Base-by-base conservation (phyloP, 345 rosid genomes). In the Turritis glabra region DNA sequence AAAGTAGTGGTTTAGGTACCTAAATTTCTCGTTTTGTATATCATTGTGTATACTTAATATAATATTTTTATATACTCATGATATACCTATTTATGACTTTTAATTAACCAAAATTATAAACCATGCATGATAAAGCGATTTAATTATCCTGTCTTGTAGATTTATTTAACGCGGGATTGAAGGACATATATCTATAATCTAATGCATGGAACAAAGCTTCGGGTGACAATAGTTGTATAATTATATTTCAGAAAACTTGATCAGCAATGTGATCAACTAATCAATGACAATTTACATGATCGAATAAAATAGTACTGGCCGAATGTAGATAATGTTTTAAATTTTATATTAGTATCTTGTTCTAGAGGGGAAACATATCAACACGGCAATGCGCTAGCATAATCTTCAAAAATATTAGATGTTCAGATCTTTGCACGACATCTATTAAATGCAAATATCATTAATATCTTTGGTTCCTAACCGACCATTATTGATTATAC, bases 201-300 rank as follows among this genome's bases (percentile, higher is more conserved):
- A n/a, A n/a, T n/a, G n/a, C n/a, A n/a, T n/a, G n/a, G n/a, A n/a
- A n/a, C n/a, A n/a, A n/a, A n/a, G n/a, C n/a, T n/a, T n/a, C n/a
- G n/a, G n/a, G n/a, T n/a, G n/a, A n/a, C n/a, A n/a, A n/a, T 15
- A n/a, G 19, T 5, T 43, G 19, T 15, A 43, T 15, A 38, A 38
- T 2, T 72, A 73, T 9, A 26, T 63, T 41, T 30, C 1, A 5
- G 37, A 62, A 63, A 37, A 26, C 22, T 58, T 59, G 18, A 21
- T 41, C 15, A 35, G 35, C 37, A 30, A 17, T 17, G 14, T 23
- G 30, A 35, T 67, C 51, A 67, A 37, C 54, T 29, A 32, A 54
- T 64, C 57, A 73, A n/a, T n/a, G n/a, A n/a, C n/a, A n/a, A n/a
- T n/a, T 30, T 54, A 22, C 64, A 46, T 64, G 57, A 22, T 32